Evolutionary conservation across 78 protist genomes (phyloP).

Genomic region (Dictyostelium purpureum): DNA sequence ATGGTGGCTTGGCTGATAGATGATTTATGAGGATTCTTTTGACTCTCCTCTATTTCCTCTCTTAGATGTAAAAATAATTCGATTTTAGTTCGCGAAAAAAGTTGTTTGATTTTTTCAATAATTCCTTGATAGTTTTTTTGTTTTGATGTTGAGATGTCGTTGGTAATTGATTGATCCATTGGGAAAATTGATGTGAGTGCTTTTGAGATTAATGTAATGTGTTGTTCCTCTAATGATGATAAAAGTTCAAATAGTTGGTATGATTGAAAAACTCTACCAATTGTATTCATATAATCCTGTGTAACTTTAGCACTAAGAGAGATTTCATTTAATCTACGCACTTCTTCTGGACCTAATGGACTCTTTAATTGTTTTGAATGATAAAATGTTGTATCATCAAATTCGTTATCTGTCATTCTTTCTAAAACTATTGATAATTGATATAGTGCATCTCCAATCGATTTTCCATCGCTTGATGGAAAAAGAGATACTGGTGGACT

Average conservation of each 20-base stretch:
- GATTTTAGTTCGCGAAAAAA: conserved; percentile 15
- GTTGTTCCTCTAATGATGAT: conserved; percentile 50
- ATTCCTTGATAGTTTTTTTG: conserved; percentile 43
- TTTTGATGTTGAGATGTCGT: background rate
- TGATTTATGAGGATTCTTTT: background rate
- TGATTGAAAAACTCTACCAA: conserved; percentile 39
- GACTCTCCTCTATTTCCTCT: conserved; percentile 3
- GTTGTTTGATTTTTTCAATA: conserved; percentile 44
- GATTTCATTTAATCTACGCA: background rate
- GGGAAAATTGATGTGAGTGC: conserved; percentile 59
- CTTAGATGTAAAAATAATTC: conserved; percentile 49
- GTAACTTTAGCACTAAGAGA: background rate
- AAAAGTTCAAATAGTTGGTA: conserved; percentile 13
- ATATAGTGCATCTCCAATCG: background rate
- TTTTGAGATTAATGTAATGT: conserved; percentile 43
- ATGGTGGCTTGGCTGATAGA: conserved; percentile 37
- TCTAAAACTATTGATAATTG: background rate
- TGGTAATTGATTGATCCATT: background rate
- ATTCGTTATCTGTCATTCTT: conserved; percentile 14
- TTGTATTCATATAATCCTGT: conserved; percentile 27
- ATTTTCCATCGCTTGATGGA: background rate
- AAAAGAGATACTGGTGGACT: background rate
- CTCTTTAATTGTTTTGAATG: conserved; percentile 16
- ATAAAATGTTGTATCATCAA: conserved; percentile 3
- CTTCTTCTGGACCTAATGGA: conserved; percentile 38